Evolutionary conservation across 768 basidiomycete species (phyloP).

Genomic region (Lentinus brumalis): DNA sequence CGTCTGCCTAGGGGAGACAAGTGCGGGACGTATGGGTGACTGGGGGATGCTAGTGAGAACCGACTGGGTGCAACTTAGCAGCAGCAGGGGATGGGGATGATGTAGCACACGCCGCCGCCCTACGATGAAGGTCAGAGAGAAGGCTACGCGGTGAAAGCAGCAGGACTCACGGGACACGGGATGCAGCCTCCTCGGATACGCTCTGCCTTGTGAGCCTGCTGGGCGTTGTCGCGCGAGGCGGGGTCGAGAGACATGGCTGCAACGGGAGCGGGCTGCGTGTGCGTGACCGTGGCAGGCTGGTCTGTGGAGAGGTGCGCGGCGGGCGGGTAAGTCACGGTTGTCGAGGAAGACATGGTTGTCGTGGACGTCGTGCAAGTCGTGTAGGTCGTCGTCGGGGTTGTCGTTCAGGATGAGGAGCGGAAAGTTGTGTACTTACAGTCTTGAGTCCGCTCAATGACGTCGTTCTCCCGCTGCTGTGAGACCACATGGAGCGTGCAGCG

Average conservation of each 20-base stretch:
- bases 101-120: constrained; percentile 19
- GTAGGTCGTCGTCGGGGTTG: not conserved
- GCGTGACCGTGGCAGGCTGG: not conserved
- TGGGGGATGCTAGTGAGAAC: not conserved
- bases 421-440: no score
- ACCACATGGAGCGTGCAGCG: no score
- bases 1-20: no score
- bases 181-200: constrained; percentile 21
- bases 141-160: not conserved
- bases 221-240: not conserved
- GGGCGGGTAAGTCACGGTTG: constrained; percentile 12
- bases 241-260: not conserved
- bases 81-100: constrained; percentile 22
- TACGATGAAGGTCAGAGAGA: not conserved
- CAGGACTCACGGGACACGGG: constrained; percentile 18
- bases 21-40: no score
- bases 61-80: not conserved
- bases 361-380: not conserved
- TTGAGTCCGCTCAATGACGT: no score
- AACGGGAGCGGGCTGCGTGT: constrained; percentile 1
- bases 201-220: constrained; percentile 6
- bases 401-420: no score
- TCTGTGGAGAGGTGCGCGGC: not conserved
- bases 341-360: not conserved
- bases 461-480: no score